Evolutionary conservation across 345 rosid species (phyloP).

Genomic region (Eucalyptus marginata): DNA sequence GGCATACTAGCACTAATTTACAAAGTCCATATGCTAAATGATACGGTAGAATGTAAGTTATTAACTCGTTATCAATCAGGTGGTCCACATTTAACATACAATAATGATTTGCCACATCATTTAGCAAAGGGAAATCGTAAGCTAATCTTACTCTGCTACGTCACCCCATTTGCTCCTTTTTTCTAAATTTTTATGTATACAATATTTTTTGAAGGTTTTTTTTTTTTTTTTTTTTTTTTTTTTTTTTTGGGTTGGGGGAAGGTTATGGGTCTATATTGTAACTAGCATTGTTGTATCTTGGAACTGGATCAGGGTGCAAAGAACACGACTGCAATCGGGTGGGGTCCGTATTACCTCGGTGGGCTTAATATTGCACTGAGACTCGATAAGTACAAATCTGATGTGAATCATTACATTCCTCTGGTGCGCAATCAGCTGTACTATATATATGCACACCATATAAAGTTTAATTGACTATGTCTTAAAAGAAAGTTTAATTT

Average conservation of each 20-base stretch:
- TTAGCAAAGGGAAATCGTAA: neutral
- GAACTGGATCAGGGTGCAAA: neutral
- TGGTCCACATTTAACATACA: too few relatives aligned
- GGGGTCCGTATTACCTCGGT: neutral
- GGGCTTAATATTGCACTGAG: neutral
- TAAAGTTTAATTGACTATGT: too few relatives aligned
- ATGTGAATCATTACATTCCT: neutral
- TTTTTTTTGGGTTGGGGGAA: fast-evolving
- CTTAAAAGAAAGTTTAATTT: too few relatives aligned
- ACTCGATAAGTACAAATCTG: neutral
- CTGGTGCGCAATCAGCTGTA: neutral
- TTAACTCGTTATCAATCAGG: neutral
- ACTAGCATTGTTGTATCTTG: neutral
- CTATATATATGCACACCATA: too few relatives aligned
- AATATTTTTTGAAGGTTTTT: too few relatives aligned
- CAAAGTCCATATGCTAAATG: neutral
- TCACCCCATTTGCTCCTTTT: neutral
- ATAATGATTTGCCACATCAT: neutral
- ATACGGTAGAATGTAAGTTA: neutral
- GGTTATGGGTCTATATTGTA: neutral
- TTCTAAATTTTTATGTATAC: neutral
- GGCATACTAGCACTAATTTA: neutral
- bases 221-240: too few relatives aligned
- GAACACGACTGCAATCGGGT: neutral
- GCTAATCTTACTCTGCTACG: neutral